These are phyloP conservation scores for Cladophialophora yegresii DNA, from an alignment of 2,329 filamentous ascomycete genomes.

Conservation along the genomic window DNA sequence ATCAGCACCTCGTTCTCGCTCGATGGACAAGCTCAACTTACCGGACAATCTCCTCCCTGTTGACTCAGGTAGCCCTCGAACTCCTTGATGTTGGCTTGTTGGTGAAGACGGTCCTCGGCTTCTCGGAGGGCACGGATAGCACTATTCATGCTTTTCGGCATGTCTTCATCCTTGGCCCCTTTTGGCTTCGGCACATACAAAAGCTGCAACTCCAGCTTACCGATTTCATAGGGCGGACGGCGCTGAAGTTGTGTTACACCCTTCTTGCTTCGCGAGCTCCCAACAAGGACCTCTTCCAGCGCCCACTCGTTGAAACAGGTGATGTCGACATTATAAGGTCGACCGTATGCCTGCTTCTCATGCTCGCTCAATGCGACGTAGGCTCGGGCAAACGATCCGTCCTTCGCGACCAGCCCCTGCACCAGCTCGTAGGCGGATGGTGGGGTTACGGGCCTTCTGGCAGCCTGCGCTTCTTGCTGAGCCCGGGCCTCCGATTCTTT, in stretches of 20 bases:
- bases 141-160: slow-evolving; percentile 99
- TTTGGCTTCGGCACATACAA: slow-evolving; percentile 93
- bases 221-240: slow-evolving; percentile 91
- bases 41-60: slow-evolving; percentile 94
- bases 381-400: slow-evolving; percentile 90
- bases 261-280: slow-evolving; percentile 93
- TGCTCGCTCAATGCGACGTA: slow-evolving; percentile 95
- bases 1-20: neutral
- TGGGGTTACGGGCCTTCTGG: slow-evolving; percentile 39
- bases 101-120: slow-evolving; percentile 70
- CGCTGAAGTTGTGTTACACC: slow-evolving; percentile 70
- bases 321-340: slow-evolving; percentile 83
- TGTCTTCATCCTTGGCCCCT: slow-evolving; percentile 83
- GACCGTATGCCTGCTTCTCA: slow-evolving; percentile 82
- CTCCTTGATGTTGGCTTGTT: slow-evolving; percentile 34
- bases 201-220: slow-evolving; percentile 89
- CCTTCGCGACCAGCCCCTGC: slow-evolving; percentile 73
- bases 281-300: slow-evolving; percentile 75
- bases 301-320: slow-evolving; percentile 99
- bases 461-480: slow-evolving; percentile 77
- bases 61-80: slow-evolving; percentile 92
- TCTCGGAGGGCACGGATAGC: slow-evolving; percentile 92
- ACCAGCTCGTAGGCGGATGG: slow-evolving; percentile 46
- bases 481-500: slow-evolving; percentile 88
- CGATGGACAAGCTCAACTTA: slow-evolving; percentile 56